Base-by-base conservation (phyloP, 306 rosid genomes). In the apple (Malus domestica) region DNA sequence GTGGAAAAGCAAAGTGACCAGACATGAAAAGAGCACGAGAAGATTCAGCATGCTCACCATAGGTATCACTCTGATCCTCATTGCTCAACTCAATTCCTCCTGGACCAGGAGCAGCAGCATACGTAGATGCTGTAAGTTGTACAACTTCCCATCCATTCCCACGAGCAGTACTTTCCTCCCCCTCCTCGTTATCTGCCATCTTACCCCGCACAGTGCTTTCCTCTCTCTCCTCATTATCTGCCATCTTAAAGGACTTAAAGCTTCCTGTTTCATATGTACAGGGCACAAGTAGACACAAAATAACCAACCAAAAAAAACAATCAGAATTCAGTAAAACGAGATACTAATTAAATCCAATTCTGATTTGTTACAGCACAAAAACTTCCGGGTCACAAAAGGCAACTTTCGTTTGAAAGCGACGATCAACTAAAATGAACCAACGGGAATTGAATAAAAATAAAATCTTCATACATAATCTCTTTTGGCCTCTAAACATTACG, bases 101-200 rank as follows among this genome's bases (percentile, higher is more conserved):
- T 4, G 89, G 90, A 79, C 91, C 86, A 27, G 99, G 97, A 70
- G 99, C 88, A 73, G 98, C 96, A 67, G 90, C 99, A 80, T 92
- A 96, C 67, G 99, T 76, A 45, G 99, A 96, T 22, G 91, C 98
- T 1, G 99, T 92, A 67, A 96, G 98, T 61, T 93, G 86, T 42
- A 96, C 99, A 55, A 96, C 98, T 87, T 96, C 99, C 99, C 99
- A 96, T 55, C 89, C 98, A 78, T 81, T 89, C 38, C 99, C 96
- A 9, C 93, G 97, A 82, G 93, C 70, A 73, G 83, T 46, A 78
- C 78, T 88, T 42, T 87, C 96, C 72, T 85, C 91, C 74, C 84
- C 89, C 77, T 85, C 90, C 74, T 87, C 91, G 75, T 85, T 88
- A 60, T n/a, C 62, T 1, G 62, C 62, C 62, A 58, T 10, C 62